Evolutionary conservation across 2,329 filamentous ascomycete genomes (phyloP).

Genomic region (Rutstroemia sp.): DNA sequence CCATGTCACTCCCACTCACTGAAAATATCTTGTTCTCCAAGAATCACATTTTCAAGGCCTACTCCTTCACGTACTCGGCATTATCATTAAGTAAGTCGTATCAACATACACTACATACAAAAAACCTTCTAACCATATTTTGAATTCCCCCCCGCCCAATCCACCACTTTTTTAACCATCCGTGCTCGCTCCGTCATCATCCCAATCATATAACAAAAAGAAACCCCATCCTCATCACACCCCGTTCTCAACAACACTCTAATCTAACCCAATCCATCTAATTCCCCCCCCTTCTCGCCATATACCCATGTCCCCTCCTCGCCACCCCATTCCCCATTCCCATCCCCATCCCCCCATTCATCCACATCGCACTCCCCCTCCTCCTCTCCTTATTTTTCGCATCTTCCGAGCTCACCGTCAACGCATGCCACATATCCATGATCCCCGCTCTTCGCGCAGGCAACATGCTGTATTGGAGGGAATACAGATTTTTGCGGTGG

Average conservation of each 20-base stretch:
- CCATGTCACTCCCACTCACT: too few species aligned
- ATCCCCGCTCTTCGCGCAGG: conserved; percentile 75
- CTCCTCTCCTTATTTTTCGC: conserved; percentile 10
- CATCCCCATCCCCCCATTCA: conserved; percentile 1
- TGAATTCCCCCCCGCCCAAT: neutral
- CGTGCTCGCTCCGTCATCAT: neutral
- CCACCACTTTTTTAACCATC: neutral
- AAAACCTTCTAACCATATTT: neutral
- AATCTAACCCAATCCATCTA: neutral
- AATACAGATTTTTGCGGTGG: conserved; percentile 89
- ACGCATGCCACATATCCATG: conserved; percentile 67
- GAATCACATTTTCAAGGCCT: too few species aligned
- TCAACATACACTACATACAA: conserved; percentile 6
- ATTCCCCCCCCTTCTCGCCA: conserved; percentile 5
- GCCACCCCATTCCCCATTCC: neutral
- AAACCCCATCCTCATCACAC: neutral
- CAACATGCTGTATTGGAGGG: conserved; percentile 95
- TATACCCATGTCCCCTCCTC: conserved; percentile 8
- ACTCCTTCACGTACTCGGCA: neutral
- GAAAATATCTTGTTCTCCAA: too few species aligned
- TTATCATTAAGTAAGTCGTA: conserved; percentile 9
- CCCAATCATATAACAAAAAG: conserved; percentile 9
- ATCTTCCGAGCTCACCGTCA: conserved; percentile 18
- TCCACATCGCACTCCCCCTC: conserved; percentile 3
- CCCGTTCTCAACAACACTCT: neutral